phyloP scores from a whole-genome alignment of 1,284 basidiomycete genomes.

The Ceratobasidium sp. region DNA sequence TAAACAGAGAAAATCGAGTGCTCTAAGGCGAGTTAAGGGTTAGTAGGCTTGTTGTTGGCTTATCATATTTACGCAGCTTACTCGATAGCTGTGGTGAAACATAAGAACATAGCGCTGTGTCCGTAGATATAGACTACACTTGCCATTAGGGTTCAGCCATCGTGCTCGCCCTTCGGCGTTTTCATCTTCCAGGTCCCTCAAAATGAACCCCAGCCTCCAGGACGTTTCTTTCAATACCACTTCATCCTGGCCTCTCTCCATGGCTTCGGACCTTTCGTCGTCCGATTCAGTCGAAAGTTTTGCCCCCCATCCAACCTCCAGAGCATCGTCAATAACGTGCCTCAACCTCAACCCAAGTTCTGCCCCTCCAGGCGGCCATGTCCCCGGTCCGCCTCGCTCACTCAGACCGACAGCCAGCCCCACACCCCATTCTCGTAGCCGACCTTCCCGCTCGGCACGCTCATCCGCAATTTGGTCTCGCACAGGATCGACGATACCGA shows the following conservation, averaged over 20 bases:
- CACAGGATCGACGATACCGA: slow-evolving; percentile 39
- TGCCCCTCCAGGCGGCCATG: slow-evolving; percentile 86
- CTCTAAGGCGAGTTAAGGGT: slow-evolving; percentile 56
- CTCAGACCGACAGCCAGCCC: slow-evolving; percentile 78
- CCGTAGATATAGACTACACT: slow-evolving; percentile 52
- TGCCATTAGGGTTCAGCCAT: slow-evolving; percentile 82
- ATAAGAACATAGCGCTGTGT: slow-evolving; percentile 1
- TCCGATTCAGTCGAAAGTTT: slow-evolving; percentile 35
- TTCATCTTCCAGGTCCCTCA: slow-evolving; percentile 73
- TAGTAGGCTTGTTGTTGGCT: neutral
- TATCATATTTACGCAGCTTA: slow-evolving; percentile 54
- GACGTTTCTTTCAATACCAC: slow-evolving; percentile 70
- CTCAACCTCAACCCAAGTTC: slow-evolving; percentile 84
- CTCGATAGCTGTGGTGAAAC: slow-evolving; percentile 65
- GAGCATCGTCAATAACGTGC: slow-evolving; percentile 80
- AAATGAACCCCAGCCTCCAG: slow-evolving; percentile 82
- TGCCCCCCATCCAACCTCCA: slow-evolving; percentile 56
- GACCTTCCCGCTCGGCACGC: slow-evolving; percentile 26
- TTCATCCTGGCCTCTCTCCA: slow-evolving; percentile 49
- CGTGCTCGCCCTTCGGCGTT: slow-evolving; percentile 64
- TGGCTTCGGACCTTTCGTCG: slow-evolving; percentile 42
- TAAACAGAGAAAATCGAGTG: slow-evolving; percentile 87
- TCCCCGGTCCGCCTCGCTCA: slow-evolving; percentile 61
- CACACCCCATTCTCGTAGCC: slow-evolving; percentile 65
- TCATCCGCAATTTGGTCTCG: slow-evolving; percentile 43